Evolutionary conservation across 2,329 filamentous ascomycete species (phyloP).

Genomic region (Fusarium sp.): DNA sequence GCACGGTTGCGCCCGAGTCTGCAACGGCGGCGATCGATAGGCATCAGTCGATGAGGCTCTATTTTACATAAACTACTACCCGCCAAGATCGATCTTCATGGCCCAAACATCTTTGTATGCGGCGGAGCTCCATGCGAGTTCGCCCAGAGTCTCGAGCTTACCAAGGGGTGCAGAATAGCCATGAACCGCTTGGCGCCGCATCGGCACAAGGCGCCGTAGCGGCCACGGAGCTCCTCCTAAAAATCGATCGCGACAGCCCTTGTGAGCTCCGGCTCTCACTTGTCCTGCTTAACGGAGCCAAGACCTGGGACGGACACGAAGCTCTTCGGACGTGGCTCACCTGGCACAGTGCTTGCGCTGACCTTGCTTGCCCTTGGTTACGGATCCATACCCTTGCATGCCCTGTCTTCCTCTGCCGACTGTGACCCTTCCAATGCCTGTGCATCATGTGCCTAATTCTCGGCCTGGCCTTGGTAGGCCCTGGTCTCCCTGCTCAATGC

Average conservation of each 20-base stretch:
- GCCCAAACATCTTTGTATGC: not conserved
- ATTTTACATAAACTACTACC: conserved; percentile 21
- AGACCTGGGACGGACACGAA: conserved; percentile 13
- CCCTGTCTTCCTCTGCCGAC: conserved; percentile 31
- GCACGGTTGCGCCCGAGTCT: conserved; percentile 20
- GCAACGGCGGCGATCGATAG: conserved; percentile 17
- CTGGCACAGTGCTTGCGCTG: conserved; percentile 22
- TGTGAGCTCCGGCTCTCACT: conserved; percentile 12
- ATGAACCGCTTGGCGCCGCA: conserved; percentile 12
- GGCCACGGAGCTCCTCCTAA: conserved; percentile 2
- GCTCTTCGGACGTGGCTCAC: conserved; percentile 2
- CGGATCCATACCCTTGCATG: conserved; percentile 16
- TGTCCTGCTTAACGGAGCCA: conserved; percentile 15
- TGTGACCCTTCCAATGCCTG: conserved; percentile 30
- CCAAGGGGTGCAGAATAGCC: not conserved
- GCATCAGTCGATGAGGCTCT: conserved; percentile 32
- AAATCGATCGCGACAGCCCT: conserved; percentile 13
- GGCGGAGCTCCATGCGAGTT: conserved; percentile 12
- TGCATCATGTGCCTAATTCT: conserved; percentile 38
- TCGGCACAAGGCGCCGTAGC: conserved; percentile 19
- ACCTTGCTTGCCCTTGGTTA: not conserved
- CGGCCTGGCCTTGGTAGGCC: conserved; percentile 11
- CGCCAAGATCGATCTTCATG: conserved; percentile 28
- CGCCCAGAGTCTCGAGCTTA: conserved; percentile 1
- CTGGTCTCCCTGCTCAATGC: conserved; percentile 16